Evolutionary conservation across 2,329 filamentous ascomycete genomes (phyloP), one percentile per base, ranked within the genome.

Genomic region (Aspergillus ibericus): DNA sequence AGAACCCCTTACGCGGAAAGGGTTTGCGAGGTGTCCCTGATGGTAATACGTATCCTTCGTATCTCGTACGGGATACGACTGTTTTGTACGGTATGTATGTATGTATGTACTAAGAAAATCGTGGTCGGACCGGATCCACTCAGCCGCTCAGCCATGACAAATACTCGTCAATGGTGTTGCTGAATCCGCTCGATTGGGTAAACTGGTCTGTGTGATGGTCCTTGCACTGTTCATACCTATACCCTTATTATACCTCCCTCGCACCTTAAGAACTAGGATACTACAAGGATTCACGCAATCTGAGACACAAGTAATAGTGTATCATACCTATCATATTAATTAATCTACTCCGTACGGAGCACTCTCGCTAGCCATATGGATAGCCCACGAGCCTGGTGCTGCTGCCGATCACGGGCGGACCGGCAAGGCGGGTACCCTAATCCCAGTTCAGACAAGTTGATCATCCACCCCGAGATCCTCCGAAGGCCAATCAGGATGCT

Each of bases 401-500:
- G 42, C 47, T 38, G 58, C 56, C 44, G 64, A 66, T 65, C 63
- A 61, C 59, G 63, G 61, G 55, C 58, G 63, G 61, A 63, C 59
- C 61, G 61, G 59, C 36, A 62, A 54, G 59, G 61, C 63, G 64
- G 64, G 63, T 66, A 66, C 63, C 35, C 54, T 63, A 63, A 52
- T 16, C 60, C 58, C 22, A 47, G 53, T 18, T 5, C 12, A 42
- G 54, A 15, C 20, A 59, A 59, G 58, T 20, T 12, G 58, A 63
- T 61, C 56, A 55, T 51, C 16, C 2, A 35, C 55, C 48, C 63
- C 62, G 60, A 66, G 62, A 66, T 66, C 16, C 51, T 53, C 63
- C 63, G 65, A 44, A 4, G 3, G 5, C 62, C 63, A 64, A 64
- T 67, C 44, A 60, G 9, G 9, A 9, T 32, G 29, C 29, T 25